Conservation (phyloP, 108 stramenopile species). For the Skeletonema tropicum region DNA sequence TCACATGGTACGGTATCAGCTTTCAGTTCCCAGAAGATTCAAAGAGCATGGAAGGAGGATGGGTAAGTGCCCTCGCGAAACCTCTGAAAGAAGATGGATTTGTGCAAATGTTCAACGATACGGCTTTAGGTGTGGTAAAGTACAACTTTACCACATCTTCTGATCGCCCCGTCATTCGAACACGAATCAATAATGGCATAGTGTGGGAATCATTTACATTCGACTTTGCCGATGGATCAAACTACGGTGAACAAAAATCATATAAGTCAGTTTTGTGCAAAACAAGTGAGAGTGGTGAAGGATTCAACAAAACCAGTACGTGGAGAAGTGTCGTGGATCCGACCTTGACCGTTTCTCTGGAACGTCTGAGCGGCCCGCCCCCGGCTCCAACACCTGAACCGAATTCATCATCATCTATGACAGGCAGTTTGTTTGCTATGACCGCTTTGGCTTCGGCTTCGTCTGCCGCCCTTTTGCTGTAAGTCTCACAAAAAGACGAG, state of each 20-base stretch:
- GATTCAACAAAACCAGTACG: background rate
- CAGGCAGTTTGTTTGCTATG: background rate
- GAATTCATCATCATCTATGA: background rate
- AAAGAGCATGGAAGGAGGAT: background rate
- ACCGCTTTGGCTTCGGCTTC: background rate
- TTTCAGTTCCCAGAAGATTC: background rate
- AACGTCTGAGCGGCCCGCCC: background rate
- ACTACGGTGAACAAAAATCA: background rate
- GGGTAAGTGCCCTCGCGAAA: background rate
- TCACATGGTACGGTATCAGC: background rate
- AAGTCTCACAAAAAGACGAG: too few species aligned
- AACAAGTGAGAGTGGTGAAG: background rate
- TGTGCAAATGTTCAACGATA: background rate
- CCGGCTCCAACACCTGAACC: background rate
- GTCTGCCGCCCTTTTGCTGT: background rate
- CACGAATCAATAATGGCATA: background rate
- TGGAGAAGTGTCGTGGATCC: background rate
- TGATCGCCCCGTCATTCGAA: background rate
- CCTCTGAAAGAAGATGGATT: background rate
- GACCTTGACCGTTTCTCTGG: background rate
- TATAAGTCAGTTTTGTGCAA: background rate
- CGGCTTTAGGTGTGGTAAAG: background rate
- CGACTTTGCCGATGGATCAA: background rate
- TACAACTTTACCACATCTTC: slow-evolving; percentile 5
- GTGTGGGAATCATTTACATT: background rate